A percentile compares a stretch with the other conserved stretches of the same genome.
Evolutionary conservation across 345 rosid genomes (phyloP).

Genomic region (Lepidium didymum): DNA sequence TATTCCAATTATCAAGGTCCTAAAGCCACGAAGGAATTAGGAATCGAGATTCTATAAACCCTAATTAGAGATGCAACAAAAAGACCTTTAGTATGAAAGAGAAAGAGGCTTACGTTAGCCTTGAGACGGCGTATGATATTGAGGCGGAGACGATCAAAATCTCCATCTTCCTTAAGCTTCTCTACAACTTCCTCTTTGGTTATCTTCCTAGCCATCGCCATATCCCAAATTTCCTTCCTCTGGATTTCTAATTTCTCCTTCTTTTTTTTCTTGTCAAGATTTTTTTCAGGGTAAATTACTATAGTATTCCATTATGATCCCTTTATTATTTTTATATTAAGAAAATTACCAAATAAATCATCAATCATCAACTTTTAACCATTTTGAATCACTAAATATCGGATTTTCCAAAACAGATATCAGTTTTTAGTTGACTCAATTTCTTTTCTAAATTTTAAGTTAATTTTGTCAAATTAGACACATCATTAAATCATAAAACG

Average conservation of each 20-base stretch:
- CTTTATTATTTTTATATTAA: no score
- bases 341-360: no score
- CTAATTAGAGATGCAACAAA: neutral
- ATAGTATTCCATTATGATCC: no score
- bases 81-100: neutral
- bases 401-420: no score
- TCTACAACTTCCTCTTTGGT: slow-evolving; percentile 65
- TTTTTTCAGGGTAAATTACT: no score
- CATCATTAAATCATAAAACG: no score
- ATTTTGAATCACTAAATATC: no score
- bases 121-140: slow-evolving; percentile 80
- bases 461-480: no score
- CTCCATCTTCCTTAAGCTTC: slow-evolving; percentile 82
- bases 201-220: slow-evolving; percentile 22
- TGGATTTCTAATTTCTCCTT: neutral
- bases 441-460: no score
- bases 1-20: neutral
- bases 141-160: slow-evolving; percentile 84
- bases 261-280: neutral
- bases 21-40: neutral
- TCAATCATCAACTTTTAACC: no score
- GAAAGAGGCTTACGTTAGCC: slow-evolving; percentile 40
- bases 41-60: slow-evolving; percentile 1
- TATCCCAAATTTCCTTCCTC: neutral
- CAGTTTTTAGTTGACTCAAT: no score